These are phyloP conservation scores for Colletotrichum limetticola DNA, from an alignment of 2,329 filamentous ascomycete genomes.

Conservation along the genomic window DNA sequence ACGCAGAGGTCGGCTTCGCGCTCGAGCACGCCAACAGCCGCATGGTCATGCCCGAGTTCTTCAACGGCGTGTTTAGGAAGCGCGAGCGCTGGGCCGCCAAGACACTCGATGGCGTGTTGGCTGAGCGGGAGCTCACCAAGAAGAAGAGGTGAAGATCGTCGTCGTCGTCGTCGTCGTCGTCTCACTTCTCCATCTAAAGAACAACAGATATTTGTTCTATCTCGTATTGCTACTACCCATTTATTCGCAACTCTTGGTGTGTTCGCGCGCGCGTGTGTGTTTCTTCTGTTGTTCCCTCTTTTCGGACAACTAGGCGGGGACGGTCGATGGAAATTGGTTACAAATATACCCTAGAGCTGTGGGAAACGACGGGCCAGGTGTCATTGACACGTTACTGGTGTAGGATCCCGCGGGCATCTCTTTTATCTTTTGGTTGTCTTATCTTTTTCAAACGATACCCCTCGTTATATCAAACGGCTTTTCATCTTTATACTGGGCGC, in stretches of 20 bases:
- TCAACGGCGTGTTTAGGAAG: constrained; percentile 69
- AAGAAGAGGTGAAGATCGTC: constrained; percentile 54
- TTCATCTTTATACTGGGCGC: background rate
- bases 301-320: background rate
- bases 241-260: background rate
- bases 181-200: background rate
- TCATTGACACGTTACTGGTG: background rate
- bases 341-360: constrained; percentile 1
- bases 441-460: constrained; percentile 25
- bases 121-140: constrained; percentile 58
- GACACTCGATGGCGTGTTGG: constrained; percentile 62
- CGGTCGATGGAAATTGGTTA: background rate
- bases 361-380: background rate
- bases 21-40: constrained; percentile 80
- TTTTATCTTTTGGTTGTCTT: background rate
- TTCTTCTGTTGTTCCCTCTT: background rate
- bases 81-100: constrained; percentile 68
- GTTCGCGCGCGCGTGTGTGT: too few relatives aligned
- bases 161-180: background rate
- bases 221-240: background rate
- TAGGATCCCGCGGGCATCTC: background rate
- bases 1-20: constrained; percentile 77
- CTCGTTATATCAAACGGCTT: constrained; percentile 16
- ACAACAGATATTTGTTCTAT: background rate
- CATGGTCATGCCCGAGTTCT: constrained; percentile 70